Evolutionary conservation across 768 basidiomycete genomes (phyloP).

Genomic region (Phaeotremella fagi): DNA sequence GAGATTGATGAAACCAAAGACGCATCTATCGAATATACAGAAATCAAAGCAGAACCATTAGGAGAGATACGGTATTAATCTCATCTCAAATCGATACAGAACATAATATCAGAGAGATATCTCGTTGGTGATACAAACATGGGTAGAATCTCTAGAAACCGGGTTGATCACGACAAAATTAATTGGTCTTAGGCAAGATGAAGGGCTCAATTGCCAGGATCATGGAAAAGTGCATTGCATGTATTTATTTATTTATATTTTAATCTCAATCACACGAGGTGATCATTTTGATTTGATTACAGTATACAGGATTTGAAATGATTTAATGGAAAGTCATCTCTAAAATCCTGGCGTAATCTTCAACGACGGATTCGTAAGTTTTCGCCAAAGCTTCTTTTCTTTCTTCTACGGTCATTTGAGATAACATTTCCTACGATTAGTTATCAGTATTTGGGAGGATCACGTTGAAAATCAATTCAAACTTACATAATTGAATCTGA

Average conservation of each 20-base stretch:
- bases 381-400: conserved; percentile 83
- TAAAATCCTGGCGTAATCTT: conserved; percentile 80
- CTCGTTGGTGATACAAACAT: too few relatives aligned
- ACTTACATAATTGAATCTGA: conserved; percentile 89
- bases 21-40: conserved; percentile 70
- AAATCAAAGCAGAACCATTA: conserved; percentile 82
- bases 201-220: conserved; percentile 8
- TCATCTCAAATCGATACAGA: not conserved
- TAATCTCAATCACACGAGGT: not conserved
- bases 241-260: not conserved
- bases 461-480: not conserved
- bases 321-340: conserved; percentile 43
- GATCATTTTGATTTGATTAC: too few relatives aligned
- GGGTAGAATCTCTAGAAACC: too few relatives aligned
- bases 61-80: conserved; percentile 41
- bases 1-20: conserved; percentile 64
- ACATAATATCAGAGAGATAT: not conserved
- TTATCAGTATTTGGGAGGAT: not conserved
- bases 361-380: conserved; percentile 78
- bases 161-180: too few relatives aligned
- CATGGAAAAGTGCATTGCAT: not conserved
- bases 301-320: too few relatives aligned
- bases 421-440: conserved; percentile 66
- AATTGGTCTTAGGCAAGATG: conserved; percentile 6
- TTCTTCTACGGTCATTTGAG: conserved; percentile 80